Evolutionary conservation across 768 basidiomycete genomes (phyloP), one percentile per base, ranked within the genome.

Genomic region (Hygrophoropsis aurantiaca): DNA sequence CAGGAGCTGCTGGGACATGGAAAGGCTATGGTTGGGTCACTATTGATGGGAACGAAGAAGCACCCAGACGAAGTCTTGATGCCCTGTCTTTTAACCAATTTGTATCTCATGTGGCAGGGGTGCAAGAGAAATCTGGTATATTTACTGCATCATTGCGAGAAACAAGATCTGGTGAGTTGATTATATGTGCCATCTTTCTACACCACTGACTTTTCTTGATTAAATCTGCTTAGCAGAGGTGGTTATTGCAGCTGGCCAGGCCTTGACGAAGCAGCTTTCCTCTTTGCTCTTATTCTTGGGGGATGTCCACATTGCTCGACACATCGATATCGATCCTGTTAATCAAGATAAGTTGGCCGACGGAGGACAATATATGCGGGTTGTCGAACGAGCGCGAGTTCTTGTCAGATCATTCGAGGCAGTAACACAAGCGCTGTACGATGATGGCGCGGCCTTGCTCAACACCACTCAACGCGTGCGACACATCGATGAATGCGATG

Each of bases 21-120:
- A 74, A 70, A 42, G 81, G 78, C 1, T 77, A 78, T 40, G 82
- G 81, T 8, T 82, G 73, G 65, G 69, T 74, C 10, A 54, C 65
- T 13, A 48, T 63, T 20, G 69, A 69, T 26, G 64, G 66, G 21
- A 59, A 64, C 9, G 64, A 64, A 26, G 62, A 65, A 36, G 61
- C 65, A 3, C 59, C 64, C 11, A 54, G 56, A 21, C 55, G 50
- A 44, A 58, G 54, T 36, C 47, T 74, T 36, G 57, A 61, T 21
- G 18, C 45, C 0, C 56, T 58, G 13, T 61, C 67, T 11, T 56
- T 78, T 26, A 54, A 57, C 2, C 67, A 73, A 30, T 57, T 76
- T 44, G 63, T 64, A 32, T 23, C 37, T 26, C 55, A 56, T 10
- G 54, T 55, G 19, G 41, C 46, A 15, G 50, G 50, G 30, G 64